These are phyloP conservation scores for Westerdykella aurantiaca DNA, from an alignment of 2,329 filamentous ascomycete species.

Conservation along the genomic window DNA sequence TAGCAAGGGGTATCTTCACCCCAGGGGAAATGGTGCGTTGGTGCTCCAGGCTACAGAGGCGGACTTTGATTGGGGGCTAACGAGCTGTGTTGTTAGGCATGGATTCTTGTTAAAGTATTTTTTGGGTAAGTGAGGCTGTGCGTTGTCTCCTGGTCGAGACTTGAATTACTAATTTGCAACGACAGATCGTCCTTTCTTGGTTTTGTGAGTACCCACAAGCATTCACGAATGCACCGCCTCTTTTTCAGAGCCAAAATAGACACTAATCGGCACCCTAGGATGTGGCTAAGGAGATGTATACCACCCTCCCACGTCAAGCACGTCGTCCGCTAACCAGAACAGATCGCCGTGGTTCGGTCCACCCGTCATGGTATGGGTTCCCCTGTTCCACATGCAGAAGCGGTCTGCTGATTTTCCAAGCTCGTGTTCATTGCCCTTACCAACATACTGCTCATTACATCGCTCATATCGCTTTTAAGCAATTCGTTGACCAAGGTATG, in stretches of 20 bases:
- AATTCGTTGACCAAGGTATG: conserved; percentile 62
- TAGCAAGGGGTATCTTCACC: conserved; percentile 65
- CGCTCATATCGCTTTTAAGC: conserved; percentile 69
- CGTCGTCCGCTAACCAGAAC: conserved; percentile 12
- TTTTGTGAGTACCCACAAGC: conserved; percentile 50
- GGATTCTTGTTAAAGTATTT: conserved; percentile 74
- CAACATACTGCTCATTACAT: conserved; percentile 72
- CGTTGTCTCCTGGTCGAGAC: conserved; percentile 1
- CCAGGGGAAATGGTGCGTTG: conserved; percentile 54
- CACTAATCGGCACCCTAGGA: conserved; percentile 33
- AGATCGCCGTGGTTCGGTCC: conserved; percentile 49
- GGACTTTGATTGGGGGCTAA: conserved; percentile 8
- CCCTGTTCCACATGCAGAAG: conserved; percentile 6
- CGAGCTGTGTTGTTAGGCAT: conserved; percentile 41
- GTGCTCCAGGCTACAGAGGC: not conserved
- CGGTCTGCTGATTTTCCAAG: conserved; percentile 33
- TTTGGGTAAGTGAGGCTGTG: conserved; percentile 50
- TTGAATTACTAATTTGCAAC: conserved; percentile 7
- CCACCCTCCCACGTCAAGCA: not conserved
- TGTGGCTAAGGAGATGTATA: conserved; percentile 43
- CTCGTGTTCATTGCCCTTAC: conserved; percentile 72
- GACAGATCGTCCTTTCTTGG: conserved; percentile 61
- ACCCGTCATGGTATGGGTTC: conserved; percentile 44
- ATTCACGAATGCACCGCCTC: conserved; percentile 5
- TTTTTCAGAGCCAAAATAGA: conserved; percentile 1